Base-by-base conservation (phyloP, 208 protist genomes). In the Trypanosoma vivax region DNA sequence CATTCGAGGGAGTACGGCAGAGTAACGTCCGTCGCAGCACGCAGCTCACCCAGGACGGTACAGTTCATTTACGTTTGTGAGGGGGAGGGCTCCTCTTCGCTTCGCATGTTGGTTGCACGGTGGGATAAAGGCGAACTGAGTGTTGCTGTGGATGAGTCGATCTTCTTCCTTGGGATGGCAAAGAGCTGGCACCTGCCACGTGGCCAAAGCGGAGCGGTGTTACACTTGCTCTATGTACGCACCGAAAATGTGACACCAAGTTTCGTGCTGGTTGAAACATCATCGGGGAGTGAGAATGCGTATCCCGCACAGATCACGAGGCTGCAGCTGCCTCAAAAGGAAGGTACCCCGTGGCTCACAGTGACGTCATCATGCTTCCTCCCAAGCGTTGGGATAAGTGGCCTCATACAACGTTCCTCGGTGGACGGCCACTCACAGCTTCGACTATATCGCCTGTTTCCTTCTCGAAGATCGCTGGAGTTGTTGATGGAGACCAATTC, bases 401-500 rank as follows among this genome's bases (percentile, higher is more conserved):
- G 60, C 3, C 50, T 58, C 16, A 46, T 59, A 23, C 60, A 51
- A 18, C 28, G 31, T 43, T 59, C 51, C 30, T 42, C 18, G 9
- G 10, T 30, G 24, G 45, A 54, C 19, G 50, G 51, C 14, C 25
- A 16, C 4, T 56, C 41, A 10, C 27, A 49, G 18, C 52, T 58
- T 41, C 42, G 48, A 39, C 35, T 58, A 11, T 40, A 59, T n/a
- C 60, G 51, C 30, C 29, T 66, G 27, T 60, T 65, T 43, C 23
- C 50, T 16, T 37, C 41, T 34, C 24, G 19, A n/a, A 29, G 43
- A 13, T 41, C 25, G 7, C 47, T 29, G 38, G 47, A 61, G 34
- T 53, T 68, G 47, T 39, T 84, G 28, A 57, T 79, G 30, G 77
- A 79, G 53, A 55, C 63, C 39, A 51, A 35, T 19, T 73, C 60